Conservation (phyloP, 2,329 filamentous ascomycete species). For the Periglandula ipomoeae region DNA sequence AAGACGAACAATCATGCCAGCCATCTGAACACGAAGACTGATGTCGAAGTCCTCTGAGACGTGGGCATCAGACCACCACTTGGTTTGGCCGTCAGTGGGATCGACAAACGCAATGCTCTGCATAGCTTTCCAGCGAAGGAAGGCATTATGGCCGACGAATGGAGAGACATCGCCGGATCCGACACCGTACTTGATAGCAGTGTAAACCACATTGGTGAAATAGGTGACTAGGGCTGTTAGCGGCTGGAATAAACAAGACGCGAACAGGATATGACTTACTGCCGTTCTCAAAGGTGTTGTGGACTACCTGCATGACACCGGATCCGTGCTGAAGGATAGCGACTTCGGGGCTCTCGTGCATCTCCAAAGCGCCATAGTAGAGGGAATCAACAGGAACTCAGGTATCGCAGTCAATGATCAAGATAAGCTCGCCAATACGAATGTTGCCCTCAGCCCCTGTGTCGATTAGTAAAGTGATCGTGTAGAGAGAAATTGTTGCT, state of each 20-base stretch:
- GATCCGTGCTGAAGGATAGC: neutral
- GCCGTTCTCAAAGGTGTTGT: neutral
- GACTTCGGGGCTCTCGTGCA: neutral
- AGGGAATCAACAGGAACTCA: slow-evolving; percentile 22
- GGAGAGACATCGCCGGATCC: neutral
- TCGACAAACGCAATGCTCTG: slow-evolving; percentile 17
- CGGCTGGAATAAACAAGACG: neutral
- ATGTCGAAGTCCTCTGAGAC: neutral
- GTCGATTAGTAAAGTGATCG: neutral
- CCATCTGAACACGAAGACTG: neutral
- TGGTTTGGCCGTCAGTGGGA: neutral
- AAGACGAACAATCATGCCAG: slow-evolving; percentile 1
- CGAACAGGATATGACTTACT: neutral
- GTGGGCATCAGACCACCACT: neutral
- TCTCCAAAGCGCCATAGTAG: neutral
- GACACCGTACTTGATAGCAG: neutral
- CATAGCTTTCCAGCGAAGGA: slow-evolving; percentile 8
- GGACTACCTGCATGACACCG: neutral
- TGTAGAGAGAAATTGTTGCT: neutral
- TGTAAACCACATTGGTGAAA: neutral
- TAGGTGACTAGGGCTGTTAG: neutral
- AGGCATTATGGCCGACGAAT: neutral
- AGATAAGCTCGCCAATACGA: slow-evolving; percentile 46
- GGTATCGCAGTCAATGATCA: slow-evolving; percentile 60
- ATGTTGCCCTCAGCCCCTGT: slow-evolving; percentile 45